phyloP scores from a whole-genome alignment of 2,329 filamentous ascomycete species.

The Xylaria sp. region DNA sequence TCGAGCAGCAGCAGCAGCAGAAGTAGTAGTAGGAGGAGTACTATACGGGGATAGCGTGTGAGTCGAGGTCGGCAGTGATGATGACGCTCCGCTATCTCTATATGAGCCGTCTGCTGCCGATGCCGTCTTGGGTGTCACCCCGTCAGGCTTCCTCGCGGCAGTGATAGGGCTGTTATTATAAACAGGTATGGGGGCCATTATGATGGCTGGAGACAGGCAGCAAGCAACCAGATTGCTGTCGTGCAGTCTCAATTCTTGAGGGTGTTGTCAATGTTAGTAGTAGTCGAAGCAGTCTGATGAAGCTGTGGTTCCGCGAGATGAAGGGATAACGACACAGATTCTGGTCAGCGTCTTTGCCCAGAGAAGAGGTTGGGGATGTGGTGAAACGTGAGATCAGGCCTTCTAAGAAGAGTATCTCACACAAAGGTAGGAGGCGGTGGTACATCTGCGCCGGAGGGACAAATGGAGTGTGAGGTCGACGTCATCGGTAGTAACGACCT shows the following conservation, averaged over 20 bases:
- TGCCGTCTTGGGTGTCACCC: constrained; percentile 30
- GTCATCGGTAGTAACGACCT: background rate
- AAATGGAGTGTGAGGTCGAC: background rate
- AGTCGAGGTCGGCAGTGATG: constrained; percentile 31
- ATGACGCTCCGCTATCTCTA: constrained; percentile 10
- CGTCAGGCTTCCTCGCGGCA: constrained; percentile 41
- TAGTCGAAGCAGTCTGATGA: background rate
- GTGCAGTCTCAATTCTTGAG: background rate
- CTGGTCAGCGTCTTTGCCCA: background rate
- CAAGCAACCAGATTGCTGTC: background rate
- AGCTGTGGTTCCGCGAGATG: background rate
- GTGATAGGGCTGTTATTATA: constrained; percentile 54
- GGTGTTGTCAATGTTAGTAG: background rate
- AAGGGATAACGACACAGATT: background rate
- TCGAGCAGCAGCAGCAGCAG: constrained; percentile 39
- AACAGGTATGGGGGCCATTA: constrained; percentile 57
- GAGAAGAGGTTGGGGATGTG: background rate
- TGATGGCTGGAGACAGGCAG: background rate
- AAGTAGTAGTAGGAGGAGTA: constrained; percentile 39
- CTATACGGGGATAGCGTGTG: constrained; percentile 33
- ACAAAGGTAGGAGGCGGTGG: too few species aligned
- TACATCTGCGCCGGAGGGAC: background rate
- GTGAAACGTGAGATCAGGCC: background rate
- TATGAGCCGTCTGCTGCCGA: constrained; percentile 13
- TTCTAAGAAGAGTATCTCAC: background rate